Conservation (phyloP, 306 rosid species). For the Cucumis melo region DNA sequence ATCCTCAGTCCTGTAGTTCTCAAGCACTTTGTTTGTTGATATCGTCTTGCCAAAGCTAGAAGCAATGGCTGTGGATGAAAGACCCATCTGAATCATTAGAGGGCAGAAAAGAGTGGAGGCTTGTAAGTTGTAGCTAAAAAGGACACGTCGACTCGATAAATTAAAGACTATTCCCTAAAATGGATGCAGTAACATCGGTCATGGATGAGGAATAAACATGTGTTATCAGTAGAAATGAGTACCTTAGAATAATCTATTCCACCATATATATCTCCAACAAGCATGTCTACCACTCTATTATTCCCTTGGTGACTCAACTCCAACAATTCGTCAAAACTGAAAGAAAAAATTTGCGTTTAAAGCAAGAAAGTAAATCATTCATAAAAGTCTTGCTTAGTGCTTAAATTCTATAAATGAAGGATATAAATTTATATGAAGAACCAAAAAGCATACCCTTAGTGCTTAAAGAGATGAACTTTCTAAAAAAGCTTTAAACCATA, state of each 20-base stretch:
- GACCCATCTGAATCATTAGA: slow-evolving; percentile 48
- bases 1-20: slow-evolving; percentile 79
- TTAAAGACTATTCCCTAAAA: neutral
- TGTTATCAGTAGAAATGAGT: slow-evolving; percentile 7
- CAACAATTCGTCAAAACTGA: slow-evolving; percentile 91
- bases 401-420: neutral
- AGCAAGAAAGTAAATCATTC: slow-evolving; percentile 1
- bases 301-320: slow-evolving; percentile 81
- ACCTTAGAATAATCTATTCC: slow-evolving; percentile 87
- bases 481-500: neutral
- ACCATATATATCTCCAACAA: slow-evolving; percentile 92
- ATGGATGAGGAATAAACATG: neutral
- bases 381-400: neutral
- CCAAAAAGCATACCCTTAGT: neutral
- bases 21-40: slow-evolving; percentile 55
- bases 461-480: neutral
- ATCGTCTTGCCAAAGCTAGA: slow-evolving; percentile 95
- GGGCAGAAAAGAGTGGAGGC: neutral
- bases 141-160: neutral
- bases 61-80: slow-evolving; percentile 78
- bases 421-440: neutral
- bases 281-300: slow-evolving; percentile 88
- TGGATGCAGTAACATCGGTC: neutral
- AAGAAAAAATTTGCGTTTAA: slow-evolving; percentile 6
- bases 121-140: neutral